Base-by-base conservation (phyloP, 1,284 basidiomycete species). In the Cutaneotrichosporon sp. region DNA sequence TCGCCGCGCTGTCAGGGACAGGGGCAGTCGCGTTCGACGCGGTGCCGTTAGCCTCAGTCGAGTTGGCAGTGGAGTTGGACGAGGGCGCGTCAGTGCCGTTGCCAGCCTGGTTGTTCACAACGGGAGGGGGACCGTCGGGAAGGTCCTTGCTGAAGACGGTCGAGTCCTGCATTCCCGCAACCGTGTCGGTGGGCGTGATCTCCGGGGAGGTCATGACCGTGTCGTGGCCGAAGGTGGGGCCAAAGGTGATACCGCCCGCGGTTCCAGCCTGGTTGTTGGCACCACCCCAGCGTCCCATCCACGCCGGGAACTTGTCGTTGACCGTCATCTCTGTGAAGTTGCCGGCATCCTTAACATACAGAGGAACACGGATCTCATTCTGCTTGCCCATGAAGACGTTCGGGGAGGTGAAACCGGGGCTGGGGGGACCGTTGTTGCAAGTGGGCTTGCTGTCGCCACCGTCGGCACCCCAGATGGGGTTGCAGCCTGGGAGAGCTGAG, bases 401-500 rank as follows among this genome's bases (percentile, higher is more conserved):
- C 26, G 53, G 53, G 12, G 37, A 17, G 5, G 27, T 22, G 7
- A 24, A 54, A 3, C 32, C 37, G 7, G 53, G 53, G 19, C 44
- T 32, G 39, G 26, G 19, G 1, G n/a, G n/a, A n/a, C 37, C 48
- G 22, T 10, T 10, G 10, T 19, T 10, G 34, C 49, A 51, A 2
- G 19, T 46, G 4, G 52, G 52, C 46, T 51, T 51, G 12, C 17
- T 17, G 8, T 33, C 35, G 2, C 42, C 46, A 5, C n/a, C 29
- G 35, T 42, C 19, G 16, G 17, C 24, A 22, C 45, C 20, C 56
- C 56, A 58, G 17, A 44, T 32, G 3, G 52, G 52, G 47, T 49
- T 50, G 42, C 56, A 58, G 14, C 56, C 56, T 0, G 56, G 56
- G 3, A 58, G 42, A 32, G 49, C 17, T 42, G 45, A 24, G 37